Evolutionary conservation across 73 alveolate genomes (phyloP).

Genomic region (Strombidium stylifer): DNA sequence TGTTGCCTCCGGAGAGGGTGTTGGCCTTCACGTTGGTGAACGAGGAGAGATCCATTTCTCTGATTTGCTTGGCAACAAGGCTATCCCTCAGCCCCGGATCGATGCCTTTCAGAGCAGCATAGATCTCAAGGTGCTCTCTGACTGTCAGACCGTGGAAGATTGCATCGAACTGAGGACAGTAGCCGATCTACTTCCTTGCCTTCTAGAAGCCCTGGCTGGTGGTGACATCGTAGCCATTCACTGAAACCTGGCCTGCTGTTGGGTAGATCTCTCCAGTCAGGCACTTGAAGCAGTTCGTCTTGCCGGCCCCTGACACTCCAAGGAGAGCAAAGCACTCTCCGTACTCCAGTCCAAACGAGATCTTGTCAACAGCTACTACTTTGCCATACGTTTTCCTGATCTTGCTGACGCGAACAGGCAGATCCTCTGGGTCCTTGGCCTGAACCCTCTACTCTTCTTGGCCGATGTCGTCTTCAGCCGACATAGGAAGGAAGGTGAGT

Average conservation of each 20-base stretch:
- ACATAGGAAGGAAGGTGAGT: slow-evolving; percentile 2
- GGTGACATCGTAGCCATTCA: slow-evolving; percentile 64
- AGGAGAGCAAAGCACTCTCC: slow-evolving; percentile 84
- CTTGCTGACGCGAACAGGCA: slow-evolving; percentile 50
- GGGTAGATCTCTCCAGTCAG: slow-evolving; percentile 62
- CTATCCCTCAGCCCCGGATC: slow-evolving; percentile 17
- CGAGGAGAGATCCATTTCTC: slow-evolving; percentile 66
- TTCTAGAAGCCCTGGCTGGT: slow-evolving; percentile 34
- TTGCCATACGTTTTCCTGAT: slow-evolving; percentile 54
- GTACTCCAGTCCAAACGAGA: slow-evolving; percentile 76
- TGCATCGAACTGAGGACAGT: slow-evolving; percentile 87
- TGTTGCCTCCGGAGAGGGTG: slow-evolving; percentile 91
- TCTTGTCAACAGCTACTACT: slow-evolving; percentile 83
- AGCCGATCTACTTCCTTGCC: slow-evolving; percentile 63
- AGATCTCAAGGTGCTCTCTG: slow-evolving; percentile 76
- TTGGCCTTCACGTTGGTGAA: slow-evolving; percentile 82
- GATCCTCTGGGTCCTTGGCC: slow-evolving; percentile 45
- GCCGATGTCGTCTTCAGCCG: slow-evolving; percentile 49
- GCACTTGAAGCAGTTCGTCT: slow-evolving; percentile 71
- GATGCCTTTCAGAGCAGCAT: slow-evolving; percentile 53
- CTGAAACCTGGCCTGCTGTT: slow-evolving; percentile 53
- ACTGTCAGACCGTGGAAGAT: slow-evolving; percentile 76
- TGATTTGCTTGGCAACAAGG: slow-evolving; percentile 59
- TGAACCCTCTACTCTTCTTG: slow-evolving; percentile 27
- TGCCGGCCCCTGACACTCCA: slow-evolving; percentile 91